Evolutionary conservation across 2,329 filamentous ascomycete species (phyloP), one percentile per base, ranked within the genome.

Genomic region (Aspergillus calidoustus): DNA sequence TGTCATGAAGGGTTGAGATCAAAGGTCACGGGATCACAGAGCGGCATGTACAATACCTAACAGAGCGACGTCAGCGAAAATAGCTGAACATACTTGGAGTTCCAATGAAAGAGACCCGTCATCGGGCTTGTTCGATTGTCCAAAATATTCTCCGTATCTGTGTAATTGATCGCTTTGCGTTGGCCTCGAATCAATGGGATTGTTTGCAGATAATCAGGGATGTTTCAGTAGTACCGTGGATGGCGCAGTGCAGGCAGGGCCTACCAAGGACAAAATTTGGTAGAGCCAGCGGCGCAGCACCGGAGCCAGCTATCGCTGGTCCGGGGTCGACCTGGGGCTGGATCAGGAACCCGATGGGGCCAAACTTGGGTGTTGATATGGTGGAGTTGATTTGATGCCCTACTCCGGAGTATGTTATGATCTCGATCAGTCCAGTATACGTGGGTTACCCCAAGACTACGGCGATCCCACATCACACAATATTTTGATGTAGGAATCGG

Each of bases 291-390:
- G 63, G 57, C 55, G 55, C 59, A 47, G 48, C 38, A 44, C 28
- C n/a, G 28, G 44, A 61, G 52, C 13, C 31, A 7, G 38, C 22
- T 31, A 25, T 53, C 22, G 47, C 23, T 47, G 23, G 11, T n/a
- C 38, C 22, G 30, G 38, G 54, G 54, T 34, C 23, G 46, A 62
- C 22, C 6, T 41, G 41, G 34, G 51, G 34, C 48, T 57, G 55
- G 34, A 34, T 58, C 60, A 57, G 60, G 57, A 53, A 65, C 60
- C 54, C 60, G 50, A 30, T 30, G 53, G 38, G 41, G 43, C 59
- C 23, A 55, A 52, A 49, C n/a, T 53, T 48, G 47, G 48, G 44
- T 47, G 11, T 31, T 55, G 57, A 54, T 53, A 34, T 44, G 31
- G 57, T 56, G 48, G 47, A 55, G 52, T 55, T 55, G 43, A 53